Evolutionary conservation across 1,284 basidiomycete species (phyloP).

Genomic region (Trichosporon coremiiforme): DNA sequence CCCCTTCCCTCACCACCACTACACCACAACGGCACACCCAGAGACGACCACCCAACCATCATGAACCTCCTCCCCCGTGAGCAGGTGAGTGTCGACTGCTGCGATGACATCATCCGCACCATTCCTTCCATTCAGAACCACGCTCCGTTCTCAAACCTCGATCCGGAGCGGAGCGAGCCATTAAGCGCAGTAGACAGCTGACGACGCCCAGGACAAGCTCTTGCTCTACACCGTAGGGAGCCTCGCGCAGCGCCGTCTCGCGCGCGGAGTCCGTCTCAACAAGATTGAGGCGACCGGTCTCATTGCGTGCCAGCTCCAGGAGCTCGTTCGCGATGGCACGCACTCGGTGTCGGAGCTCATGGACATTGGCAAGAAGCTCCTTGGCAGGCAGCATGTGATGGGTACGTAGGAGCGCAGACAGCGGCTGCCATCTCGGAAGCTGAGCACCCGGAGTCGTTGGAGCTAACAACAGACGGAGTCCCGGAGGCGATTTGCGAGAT

Average conservation of each 20-base stretch:
- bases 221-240: conserved; percentile 67
- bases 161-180: background rate
- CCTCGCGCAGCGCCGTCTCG: conserved; percentile 91
- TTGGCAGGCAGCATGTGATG: conserved; percentile 89
- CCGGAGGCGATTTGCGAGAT: conserved; percentile 67
- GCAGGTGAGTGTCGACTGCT: conserved; percentile 34
- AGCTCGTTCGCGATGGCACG: conserved; percentile 91
- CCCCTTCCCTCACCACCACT: background rate
- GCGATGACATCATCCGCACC: background rate
- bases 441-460: no score
- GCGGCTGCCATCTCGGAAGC: background rate
- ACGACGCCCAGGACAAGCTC: conserved; percentile 56
- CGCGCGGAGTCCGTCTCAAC: conserved; percentile 84
- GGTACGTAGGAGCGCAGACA: conserved; percentile 28
- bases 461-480: conserved; percentile 41
- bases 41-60: background rate
- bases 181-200: background rate
- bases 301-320: conserved; percentile 87
- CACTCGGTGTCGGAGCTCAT: conserved; percentile 86
- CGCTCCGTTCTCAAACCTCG: background rate
- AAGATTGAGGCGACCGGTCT: conserved; percentile 84
- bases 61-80: conserved; percentile 53
- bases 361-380: conserved; percentile 83
- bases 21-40: background rate
- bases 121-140: background rate